Evolutionary conservation across 371 early-diverging fungal genomes (phyloP), one percentile per base, ranked within the genome.

Genomic region (Mortierella sp.): DNA sequence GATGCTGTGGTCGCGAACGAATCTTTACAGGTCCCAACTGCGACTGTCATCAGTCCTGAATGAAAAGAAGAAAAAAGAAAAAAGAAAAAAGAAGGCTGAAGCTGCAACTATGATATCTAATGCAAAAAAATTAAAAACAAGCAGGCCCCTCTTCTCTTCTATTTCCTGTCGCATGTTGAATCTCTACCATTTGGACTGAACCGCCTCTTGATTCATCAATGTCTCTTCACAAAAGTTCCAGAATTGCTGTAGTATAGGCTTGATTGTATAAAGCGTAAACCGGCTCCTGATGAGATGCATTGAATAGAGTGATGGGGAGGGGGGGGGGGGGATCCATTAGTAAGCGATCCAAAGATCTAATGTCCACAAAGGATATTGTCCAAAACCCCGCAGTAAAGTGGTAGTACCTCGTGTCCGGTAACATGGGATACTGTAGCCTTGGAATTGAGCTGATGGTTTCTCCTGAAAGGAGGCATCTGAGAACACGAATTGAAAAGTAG

Each of bases 371-470:
- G n/a, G n/a, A n/a, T n/a, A n/a, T n/a, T n/a, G n/a, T n/a, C n/a
- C n/a, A n/a, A n/a, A n/a, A n/a, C n/a, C n/a, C n/a, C n/a, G n/a
- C n/a, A n/a, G n/a, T n/a, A n/a, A n/a, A n/a, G n/a, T n/a, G n/a
- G n/a, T n/a, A n/a, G 65, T 64, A 84, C 85, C 87, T 81, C 54
- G 74, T 81, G 57, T 85, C 86, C 1, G 88, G 88, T 22, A 87
- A 66, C 88, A 87, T 87, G 28, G 88, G 83, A 45, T 87, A 86
- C 79, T 82, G 88, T 45, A 88, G 57, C 59, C 84, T 81, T 22
- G 86, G 88, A 41, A 84, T 86, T 7, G 88, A 86, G 28, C 82
- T 82, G 45, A 88, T 88, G 3, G 86, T 84, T 40, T 86, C 86
- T 3, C 88, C 88, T 51, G 84, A 83, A n/a, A 88, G 66, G 16